Conservation (phyloP, 805 yeast species). For the Yarrowia sp. region DNA sequence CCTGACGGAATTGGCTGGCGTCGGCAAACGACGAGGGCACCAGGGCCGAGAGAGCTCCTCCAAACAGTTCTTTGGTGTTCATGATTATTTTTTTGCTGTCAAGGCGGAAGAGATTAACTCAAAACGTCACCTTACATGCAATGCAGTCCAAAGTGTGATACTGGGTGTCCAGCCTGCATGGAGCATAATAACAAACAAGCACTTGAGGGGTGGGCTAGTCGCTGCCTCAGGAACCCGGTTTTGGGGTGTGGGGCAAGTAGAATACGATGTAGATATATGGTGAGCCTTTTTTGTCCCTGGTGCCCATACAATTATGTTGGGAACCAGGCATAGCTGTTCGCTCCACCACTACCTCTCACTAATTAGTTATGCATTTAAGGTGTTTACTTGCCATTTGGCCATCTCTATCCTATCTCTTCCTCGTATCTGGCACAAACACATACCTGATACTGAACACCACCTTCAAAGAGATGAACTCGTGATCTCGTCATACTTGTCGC, state of each 20-base stretch:
- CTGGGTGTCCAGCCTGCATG: not conserved
- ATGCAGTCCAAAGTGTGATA: not conserved
- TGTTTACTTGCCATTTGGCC: too few species aligned
- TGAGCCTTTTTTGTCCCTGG: too few species aligned
- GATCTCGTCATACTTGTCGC: conserved; percentile 6
- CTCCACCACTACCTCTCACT: not conserved
- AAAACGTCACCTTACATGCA: not conserved
- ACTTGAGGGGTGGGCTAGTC: not conserved
- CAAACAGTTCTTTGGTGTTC: conserved; percentile 51
- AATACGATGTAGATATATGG: too few species aligned
- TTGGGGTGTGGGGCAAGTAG: not conserved
- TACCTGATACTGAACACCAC: too few species aligned
- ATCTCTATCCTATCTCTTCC: not conserved
- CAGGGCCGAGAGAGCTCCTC: conserved; percentile 69
- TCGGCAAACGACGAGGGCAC: conserved; percentile 65
- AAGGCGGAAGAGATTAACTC: conserved; percentile 17
- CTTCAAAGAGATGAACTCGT: not conserved
- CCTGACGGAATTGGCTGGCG: conserved; percentile 72
- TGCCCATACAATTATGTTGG: too few species aligned
- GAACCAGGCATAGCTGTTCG: not conserved
- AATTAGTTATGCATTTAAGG: not conserved
- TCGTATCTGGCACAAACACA: too few species aligned
- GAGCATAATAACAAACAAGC: not conserved
- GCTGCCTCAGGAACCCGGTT: not conserved
- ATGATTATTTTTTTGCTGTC: conserved; percentile 10